phyloP scores from a whole-genome alignment of 2,329 filamentous ascomycete genomes.

The Neonectria magnoliae region DNA sequence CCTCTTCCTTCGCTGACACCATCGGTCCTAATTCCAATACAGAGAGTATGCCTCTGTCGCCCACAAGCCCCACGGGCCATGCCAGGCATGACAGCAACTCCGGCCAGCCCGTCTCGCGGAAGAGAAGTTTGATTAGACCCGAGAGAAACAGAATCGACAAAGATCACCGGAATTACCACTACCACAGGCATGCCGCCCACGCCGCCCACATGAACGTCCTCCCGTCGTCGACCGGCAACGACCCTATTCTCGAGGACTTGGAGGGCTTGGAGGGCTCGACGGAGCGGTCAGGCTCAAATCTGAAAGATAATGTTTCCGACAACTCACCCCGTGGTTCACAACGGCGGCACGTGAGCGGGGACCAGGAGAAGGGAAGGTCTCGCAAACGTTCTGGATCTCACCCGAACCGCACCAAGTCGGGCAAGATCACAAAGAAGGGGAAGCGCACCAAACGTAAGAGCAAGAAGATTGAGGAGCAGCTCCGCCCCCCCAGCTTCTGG shows the following conservation, averaged over 20 bases:
- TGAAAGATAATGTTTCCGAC: constrained; percentile 58
- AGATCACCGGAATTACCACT: constrained; percentile 95
- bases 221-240: constrained; percentile 92
- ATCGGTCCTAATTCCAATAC: constrained; percentile 65
- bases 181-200: constrained; percentile 93
- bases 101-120: constrained; percentile 65
- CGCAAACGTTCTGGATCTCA: constrained; percentile 38
- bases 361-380: constrained; percentile 47
- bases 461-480: constrained; percentile 67
- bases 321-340: constrained; percentile 52
- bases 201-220: constrained; percentile 90
- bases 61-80: constrained; percentile 49
- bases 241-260: constrained; percentile 83
- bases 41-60: constrained; percentile 66
- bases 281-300: constrained; percentile 60
- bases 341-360: constrained; percentile 47
- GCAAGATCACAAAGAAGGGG: constrained; percentile 71
- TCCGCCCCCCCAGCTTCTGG: constrained; percentile 88
- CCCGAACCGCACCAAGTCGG: constrained; percentile 59
- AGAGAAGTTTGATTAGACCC: constrained; percentile 88
- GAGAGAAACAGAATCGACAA: constrained; percentile 87
- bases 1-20: constrained; percentile 68
- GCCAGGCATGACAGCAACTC: constrained; percentile 40
- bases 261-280: constrained; percentile 76
- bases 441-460: constrained; percentile 60